These are phyloP conservation scores for Boletales sp. DNA, from an alignment of 768 basidiomycete species.

Conservation along the genomic window DNA sequence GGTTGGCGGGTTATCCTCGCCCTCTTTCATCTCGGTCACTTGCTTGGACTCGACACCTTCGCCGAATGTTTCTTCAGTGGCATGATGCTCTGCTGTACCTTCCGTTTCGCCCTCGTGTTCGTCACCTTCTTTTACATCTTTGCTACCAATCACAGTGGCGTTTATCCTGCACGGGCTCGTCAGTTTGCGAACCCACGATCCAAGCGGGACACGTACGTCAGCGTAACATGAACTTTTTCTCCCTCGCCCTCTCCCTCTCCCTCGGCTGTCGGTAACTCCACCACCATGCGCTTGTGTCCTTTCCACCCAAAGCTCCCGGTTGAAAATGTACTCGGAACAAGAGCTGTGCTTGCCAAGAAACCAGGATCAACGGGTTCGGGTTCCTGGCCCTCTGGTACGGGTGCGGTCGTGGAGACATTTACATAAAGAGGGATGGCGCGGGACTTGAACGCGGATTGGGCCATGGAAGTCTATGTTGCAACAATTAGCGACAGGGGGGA, in stretches of 20 bases:
- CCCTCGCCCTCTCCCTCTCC: conserved; percentile 46
- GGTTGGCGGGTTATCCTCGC: conserved; percentile 17
- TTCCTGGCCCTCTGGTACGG: conserved; percentile 32
- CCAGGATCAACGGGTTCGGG: conserved; percentile 50
- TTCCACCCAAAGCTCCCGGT: conserved; percentile 89
- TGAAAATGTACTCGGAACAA: conserved; percentile 57
- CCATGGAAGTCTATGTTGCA: conserved; percentile 39
- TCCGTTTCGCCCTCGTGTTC: conserved; percentile 35
- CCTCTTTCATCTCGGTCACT: conserved; percentile 20
- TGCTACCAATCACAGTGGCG: conserved; percentile 72
- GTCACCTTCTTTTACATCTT: conserved; percentile 42
- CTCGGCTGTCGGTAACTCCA: conserved; percentile 56
- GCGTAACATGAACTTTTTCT: conserved; percentile 67
- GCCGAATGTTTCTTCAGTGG: conserved; percentile 26
- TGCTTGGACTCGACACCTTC: conserved; percentile 23
- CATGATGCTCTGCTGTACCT: conserved; percentile 13
- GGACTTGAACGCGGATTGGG: conserved; percentile 54
- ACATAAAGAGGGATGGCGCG: conserved; percentile 68
- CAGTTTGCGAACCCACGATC: neutral
- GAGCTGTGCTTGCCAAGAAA: conserved; percentile 51
- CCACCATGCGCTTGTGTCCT: conserved; percentile 60
- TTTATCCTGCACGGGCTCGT: conserved; percentile 52
- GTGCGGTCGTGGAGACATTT: conserved; percentile 63
- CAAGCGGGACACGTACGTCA: conserved; percentile 52
- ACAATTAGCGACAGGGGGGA: neutral